These are phyloP conservation scores for Stipa capillata DNA, from an alignment of 176 grass and related monocot species.

Conservation along the genomic window DNA sequence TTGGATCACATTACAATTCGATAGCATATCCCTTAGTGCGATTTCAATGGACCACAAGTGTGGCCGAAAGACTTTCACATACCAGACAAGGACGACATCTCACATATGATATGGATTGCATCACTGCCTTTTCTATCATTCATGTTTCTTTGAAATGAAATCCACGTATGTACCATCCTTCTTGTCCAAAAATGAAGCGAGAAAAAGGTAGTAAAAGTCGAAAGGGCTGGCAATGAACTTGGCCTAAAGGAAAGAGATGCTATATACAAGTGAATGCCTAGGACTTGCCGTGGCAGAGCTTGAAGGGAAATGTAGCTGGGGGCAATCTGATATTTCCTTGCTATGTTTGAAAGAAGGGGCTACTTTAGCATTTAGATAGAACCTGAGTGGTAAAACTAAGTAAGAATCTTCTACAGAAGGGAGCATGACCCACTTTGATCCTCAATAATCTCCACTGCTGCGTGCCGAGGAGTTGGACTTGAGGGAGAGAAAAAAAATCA, in stretches of 20 bases:
- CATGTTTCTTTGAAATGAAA: neutral
- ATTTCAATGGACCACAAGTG: neutral
- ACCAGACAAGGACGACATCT: neutral
- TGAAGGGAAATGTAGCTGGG: no score
- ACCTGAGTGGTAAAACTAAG: neutral
- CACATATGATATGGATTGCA: neutral
- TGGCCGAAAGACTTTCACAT: conserved; percentile 15
- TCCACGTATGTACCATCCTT: neutral
- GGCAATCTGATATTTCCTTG: neutral
- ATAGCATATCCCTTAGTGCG: neutral
- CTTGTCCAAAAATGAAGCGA: neutral
- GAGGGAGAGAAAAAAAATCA: conserved; percentile 12
- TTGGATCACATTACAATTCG: neutral
- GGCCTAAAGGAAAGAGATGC: conserved; percentile 18
- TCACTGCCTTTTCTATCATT: no score
- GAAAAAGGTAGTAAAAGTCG: neutral
- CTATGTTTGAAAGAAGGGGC: neutral
- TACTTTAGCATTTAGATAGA: neutral
- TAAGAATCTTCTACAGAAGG: neutral
- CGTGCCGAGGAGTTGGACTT: neutral
- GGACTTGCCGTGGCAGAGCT: neutral
- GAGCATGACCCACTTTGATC: neutral
- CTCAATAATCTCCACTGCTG: neutral
- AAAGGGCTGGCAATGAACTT: neutral
- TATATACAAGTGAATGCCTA: conserved; percentile 27